Evolutionary conservation across 495 filamentous ascomycete species (phyloP).

Genomic region (Penicillium antarcticum): DNA sequence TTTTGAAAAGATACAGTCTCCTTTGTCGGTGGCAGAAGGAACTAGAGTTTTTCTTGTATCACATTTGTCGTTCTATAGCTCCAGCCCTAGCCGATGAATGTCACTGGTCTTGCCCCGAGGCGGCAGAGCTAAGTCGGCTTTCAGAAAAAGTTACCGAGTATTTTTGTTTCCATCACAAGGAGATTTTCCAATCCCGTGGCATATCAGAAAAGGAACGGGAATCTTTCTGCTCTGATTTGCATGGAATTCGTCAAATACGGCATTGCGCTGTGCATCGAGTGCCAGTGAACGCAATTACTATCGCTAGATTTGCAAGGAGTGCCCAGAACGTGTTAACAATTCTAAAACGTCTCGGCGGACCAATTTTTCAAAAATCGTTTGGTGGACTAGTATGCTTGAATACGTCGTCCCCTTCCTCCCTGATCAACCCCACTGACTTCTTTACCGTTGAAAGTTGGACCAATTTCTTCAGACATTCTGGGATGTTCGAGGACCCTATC

Average conservation of each 20-base stretch:
- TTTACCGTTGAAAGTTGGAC: not conserved
- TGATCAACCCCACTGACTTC: not conserved
- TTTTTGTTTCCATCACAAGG: conserved; percentile 11
- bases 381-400: not conserved
- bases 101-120: conserved; percentile 9
- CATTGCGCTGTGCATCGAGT: conserved; percentile 9
- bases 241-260: conserved; percentile 8
- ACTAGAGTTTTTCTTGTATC: conserved; percentile 8
- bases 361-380: not conserved
- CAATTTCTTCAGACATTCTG: conserved; percentile 1
- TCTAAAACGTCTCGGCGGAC: not conserved
- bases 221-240: conserved; percentile 6
- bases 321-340: not conserved
- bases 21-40: conserved; percentile 4
- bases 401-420: not conserved
- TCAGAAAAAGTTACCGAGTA: conserved; percentile 9
- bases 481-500: not conserved
- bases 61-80: conserved; percentile 2
- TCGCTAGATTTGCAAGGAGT: conserved; percentile 3
- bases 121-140: conserved; percentile 8
- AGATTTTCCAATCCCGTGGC: not conserved
- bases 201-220: conserved; percentile 9
- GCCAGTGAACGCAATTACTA: not conserved
- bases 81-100: conserved; percentile 2
- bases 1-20: not conserved